These are phyloP conservation scores for Aspergillus affinis DNA, from an alignment of 495 filamentous ascomycete species.

Conservation along the genomic window DNA sequence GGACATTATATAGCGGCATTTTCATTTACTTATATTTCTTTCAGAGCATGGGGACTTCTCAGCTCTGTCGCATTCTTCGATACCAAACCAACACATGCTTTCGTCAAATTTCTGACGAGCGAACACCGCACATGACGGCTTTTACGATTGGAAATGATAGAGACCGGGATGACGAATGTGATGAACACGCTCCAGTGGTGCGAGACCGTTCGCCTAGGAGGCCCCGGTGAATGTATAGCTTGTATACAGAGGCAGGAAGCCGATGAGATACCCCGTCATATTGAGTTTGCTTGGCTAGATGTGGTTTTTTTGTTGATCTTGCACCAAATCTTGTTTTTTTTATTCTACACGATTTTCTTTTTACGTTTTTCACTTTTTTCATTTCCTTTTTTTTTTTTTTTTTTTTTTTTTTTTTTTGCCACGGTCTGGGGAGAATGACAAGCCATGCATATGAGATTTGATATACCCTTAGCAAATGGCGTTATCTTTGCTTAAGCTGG, in stretches of 20 bases:
- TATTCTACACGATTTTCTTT: constrained; percentile 3
- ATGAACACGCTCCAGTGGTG: background rate
- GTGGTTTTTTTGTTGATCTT: background rate
- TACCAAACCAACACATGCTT: constrained; percentile 1
- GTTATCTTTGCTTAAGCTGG: background rate
- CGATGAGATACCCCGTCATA: constrained; percentile 7
- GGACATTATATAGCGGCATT: background rate
- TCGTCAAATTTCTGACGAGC: constrained; percentile 10
- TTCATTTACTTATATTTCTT: constrained; percentile 12
- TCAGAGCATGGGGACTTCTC: background rate
- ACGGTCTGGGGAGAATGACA: background rate
- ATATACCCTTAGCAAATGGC: background rate
- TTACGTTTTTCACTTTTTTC: too few relatives aligned
- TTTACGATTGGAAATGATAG: constrained; percentile 18
- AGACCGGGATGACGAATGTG: constrained; percentile 1
- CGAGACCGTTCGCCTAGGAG: background rate
- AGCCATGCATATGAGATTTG: background rate
- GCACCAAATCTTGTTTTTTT: background rate
- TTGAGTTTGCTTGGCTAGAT: constrained; percentile 6
- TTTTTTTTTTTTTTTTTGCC: constrained; percentile 8
- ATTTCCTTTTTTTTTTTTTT: constrained; percentile 12
- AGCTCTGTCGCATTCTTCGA: background rate
- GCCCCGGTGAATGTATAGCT: background rate
- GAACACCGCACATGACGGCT: constrained; percentile 8
- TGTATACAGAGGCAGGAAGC: constrained; percentile 6